Evolutionary conservation across 1,139 yeast species (phyloP), one percentile per base, ranked within the genome.

Genomic region (Wickerhamomyces sp.): DNA sequence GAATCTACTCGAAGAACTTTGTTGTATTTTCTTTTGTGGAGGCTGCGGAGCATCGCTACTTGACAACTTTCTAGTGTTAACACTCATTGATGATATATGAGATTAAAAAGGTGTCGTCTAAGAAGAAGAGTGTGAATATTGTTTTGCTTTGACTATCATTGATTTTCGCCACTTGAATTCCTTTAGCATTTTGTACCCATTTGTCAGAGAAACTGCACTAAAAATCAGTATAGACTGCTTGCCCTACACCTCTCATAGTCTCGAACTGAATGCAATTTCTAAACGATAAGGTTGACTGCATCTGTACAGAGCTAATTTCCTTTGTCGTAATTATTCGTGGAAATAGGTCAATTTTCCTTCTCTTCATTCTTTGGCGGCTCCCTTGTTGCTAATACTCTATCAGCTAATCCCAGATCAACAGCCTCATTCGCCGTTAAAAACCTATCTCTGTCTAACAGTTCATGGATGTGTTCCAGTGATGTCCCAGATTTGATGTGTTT

Each of bases 401-500:
- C 62, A 12, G 56, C 57, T 24, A 57, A 34, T 2, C 62, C 61
- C n/a, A 50, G 28, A 4, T 49, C 51, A n/a, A 51, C 44, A 11
- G 59, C 58, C 34, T 57, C 60, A 9, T 41, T 42, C 4, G 61
- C 45, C 23, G 41, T 38, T 16, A 55, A 28, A 25, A 54, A 59
- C 28, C 45, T 47, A 35, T 59, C 66, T 22, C 57, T 51, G 18
- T 58, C 61, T 30, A 52, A 41, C 34, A 53, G 31, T 27, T 44
- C 48, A 26, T 45, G 51, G 20, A 56, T 51, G 15, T 44, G 46
- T 5, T 38, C 45, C 18, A 51, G 20, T 12, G 47, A 39, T 11
- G 49, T 41, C 11, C 41, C 40, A 3, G 30, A 30, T 5, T 41
- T 36, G 42, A 57, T 47, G 36, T 58, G 61, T n/a, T 37, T 44